Evolutionary conservation across 345 rosid species (phyloP).

Genomic region (Populus euphratica): DNA sequence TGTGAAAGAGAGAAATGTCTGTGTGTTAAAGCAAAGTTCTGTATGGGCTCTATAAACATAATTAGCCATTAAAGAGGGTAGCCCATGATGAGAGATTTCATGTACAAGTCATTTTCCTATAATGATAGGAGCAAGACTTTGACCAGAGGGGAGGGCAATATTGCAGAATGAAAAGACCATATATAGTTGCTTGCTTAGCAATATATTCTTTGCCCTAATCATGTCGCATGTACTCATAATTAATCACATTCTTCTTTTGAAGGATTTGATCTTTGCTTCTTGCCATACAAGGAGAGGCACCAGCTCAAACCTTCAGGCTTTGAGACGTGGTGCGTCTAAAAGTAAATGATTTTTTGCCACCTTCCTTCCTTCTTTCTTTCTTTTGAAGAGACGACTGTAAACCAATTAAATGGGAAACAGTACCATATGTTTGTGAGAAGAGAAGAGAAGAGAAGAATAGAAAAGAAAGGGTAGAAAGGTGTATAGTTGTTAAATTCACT

Average conservation of each 20-base stretch:
- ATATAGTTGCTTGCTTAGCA: background rate
- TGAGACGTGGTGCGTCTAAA: background rate
- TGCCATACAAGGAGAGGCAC: background rate
- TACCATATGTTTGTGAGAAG: no score
- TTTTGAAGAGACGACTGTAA: background rate
- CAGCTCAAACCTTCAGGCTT: background rate
- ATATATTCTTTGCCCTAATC: background rate
- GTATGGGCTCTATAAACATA: background rate
- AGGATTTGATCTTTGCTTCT: background rate
- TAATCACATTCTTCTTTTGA: background rate
- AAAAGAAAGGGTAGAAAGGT: no score
- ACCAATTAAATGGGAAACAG: background rate
- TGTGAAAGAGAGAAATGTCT: background rate
- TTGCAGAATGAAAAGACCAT: background rate
- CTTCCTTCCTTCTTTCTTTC: background rate
- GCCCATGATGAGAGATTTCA: background rate
- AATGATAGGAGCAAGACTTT: background rate
- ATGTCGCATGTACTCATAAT: background rate
- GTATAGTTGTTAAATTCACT: no score
- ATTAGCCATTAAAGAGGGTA: background rate
- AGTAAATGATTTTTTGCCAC: background rate
- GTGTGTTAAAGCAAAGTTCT: background rate
- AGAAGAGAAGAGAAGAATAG: no score
- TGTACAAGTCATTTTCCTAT: background rate
- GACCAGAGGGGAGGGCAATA: background rate